phyloP scores from a whole-genome alignment of 371 early-diverging fungal species.

The Mortierella polycephala region DNA sequence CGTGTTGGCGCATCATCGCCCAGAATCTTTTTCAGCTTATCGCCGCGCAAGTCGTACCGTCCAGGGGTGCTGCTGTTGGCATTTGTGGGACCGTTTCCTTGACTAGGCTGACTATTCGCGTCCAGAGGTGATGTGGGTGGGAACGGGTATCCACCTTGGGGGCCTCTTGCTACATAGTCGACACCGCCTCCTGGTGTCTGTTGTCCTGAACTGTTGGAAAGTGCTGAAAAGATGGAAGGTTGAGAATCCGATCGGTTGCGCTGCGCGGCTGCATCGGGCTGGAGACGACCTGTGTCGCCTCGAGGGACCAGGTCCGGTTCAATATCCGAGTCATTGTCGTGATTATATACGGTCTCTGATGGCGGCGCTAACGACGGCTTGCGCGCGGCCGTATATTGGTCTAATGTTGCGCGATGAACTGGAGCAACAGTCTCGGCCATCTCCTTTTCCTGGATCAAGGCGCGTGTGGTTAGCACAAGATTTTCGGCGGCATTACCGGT shows the following conservation, averaged over 20 bases:
- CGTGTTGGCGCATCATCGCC: constrained; percentile 36
- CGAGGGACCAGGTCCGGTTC: constrained; percentile 29
- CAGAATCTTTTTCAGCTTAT: constrained; percentile 34
- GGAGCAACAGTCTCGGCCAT: constrained; percentile 21
- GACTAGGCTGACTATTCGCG: background rate
- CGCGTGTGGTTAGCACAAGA: constrained; percentile 52
- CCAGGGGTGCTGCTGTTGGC: constrained; percentile 34
- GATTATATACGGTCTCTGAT: constrained; percentile 13
- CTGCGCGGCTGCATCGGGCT: background rate
- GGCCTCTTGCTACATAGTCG: background rate
- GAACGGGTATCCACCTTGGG: constrained; percentile 14
- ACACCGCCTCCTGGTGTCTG: constrained; percentile 7
- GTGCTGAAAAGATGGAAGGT: constrained; percentile 3
- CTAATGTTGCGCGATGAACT: constrained; percentile 1
- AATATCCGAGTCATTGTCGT: constrained; percentile 45
- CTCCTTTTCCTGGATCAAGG: constrained; percentile 55
- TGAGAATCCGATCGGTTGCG: constrained; percentile 28
- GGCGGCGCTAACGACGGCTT: constrained; percentile 18
- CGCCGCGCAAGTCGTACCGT: constrained; percentile 32
- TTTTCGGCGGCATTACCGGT: constrained; percentile 49
- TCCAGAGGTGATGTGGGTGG: constrained; percentile 1
- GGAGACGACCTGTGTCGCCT: background rate
- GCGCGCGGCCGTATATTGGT: constrained; percentile 8
- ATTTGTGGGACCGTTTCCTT: background rate
- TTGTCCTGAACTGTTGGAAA: constrained; percentile 8